These are phyloP conservation scores for Purpureocillium takamizusanense DNA, from an alignment of 2,329 filamentous ascomycete species.

Conservation along the genomic window DNA sequence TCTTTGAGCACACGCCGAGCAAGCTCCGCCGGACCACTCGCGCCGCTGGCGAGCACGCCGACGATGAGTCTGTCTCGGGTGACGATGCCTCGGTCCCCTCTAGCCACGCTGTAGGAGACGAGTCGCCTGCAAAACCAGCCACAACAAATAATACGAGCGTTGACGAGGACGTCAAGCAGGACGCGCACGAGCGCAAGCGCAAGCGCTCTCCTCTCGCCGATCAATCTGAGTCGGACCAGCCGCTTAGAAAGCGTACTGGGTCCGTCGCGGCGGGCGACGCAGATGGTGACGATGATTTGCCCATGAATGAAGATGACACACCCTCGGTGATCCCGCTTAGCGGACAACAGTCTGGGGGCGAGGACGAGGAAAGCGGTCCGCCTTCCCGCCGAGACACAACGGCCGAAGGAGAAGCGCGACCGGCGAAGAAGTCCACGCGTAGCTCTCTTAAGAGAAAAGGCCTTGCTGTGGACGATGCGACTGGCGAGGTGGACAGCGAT, in stretches of 20 bases:
- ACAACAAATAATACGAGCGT: slow-evolving; percentile 15
- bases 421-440: slow-evolving; percentile 31
- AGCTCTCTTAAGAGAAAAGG: slow-evolving; percentile 29
- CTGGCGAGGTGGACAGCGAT: slow-evolving; percentile 22
- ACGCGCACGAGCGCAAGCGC: slow-evolving; percentile 34
- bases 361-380: slow-evolving; percentile 34
- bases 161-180: slow-evolving; percentile 21
- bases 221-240: slow-evolving; percentile 35
- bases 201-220: slow-evolving; percentile 40
- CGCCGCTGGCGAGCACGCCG: slow-evolving; percentile 25
- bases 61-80: slow-evolving; percentile 31
- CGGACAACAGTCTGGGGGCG: slow-evolving; percentile 31
- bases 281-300: slow-evolving; percentile 21
- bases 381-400: slow-evolving; percentile 16
- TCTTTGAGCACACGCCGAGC: slow-evolving; percentile 63
- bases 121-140: slow-evolving; percentile 24
- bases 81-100: slow-evolving; percentile 27
- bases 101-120: slow-evolving; percentile 26
- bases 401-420: slow-evolving; percentile 22
- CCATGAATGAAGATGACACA: slow-evolving; percentile 26
- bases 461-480: slow-evolving; percentile 13
- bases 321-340: slow-evolving; percentile 23
- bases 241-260: slow-evolving; percentile 44
- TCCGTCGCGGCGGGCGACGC: slow-evolving; percentile 33
- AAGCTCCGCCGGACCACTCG: slow-evolving; percentile 54